Percentiles rank a stretch among this genome's conserved stretches.
Evolutionary conservation across 345 rosid species (phyloP).

Genomic region (Sisymbrium altissimum): DNA sequence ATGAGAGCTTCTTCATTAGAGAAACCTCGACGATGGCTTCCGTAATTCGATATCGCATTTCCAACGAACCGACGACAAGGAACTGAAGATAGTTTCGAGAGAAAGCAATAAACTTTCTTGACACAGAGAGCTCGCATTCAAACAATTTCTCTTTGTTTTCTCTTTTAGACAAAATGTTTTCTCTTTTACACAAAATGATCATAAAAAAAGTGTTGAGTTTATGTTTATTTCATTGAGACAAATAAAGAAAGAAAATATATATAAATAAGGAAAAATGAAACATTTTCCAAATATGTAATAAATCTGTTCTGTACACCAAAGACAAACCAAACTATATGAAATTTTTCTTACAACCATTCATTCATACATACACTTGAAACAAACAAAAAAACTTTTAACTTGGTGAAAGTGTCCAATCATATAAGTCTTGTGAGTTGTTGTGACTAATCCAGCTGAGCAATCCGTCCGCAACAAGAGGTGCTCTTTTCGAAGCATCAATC

Average conservation of each 20-base stretch:
- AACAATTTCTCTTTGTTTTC: background rate
- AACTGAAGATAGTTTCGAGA: slow-evolving; percentile 8
- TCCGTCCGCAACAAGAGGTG: background rate
- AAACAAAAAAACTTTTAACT: background rate
- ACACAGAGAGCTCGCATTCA: slow-evolving; percentile 38
- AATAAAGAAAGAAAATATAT: background rate
- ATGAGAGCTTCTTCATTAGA: slow-evolving; percentile 38
- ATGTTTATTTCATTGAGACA: background rate
- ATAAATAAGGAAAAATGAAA: background rate
- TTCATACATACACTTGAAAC: slow-evolving; percentile 12
- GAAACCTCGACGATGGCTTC: slow-evolving; percentile 21
- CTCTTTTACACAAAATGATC: background rate
- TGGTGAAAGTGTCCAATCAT: background rate
- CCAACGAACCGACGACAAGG: slow-evolving; percentile 13
- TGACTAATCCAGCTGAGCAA: background rate
- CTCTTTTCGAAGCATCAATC: slow-evolving; percentile 2
- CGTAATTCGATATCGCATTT: slow-evolving; percentile 3
- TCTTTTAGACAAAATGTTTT: background rate
- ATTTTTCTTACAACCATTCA: slow-evolving; percentile 8
- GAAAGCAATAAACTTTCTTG: slow-evolving; percentile 15
- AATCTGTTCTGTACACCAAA: slow-evolving; percentile 11
- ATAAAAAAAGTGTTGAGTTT: too few relatives aligned
- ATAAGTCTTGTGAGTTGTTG: background rate
- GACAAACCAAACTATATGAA: background rate
- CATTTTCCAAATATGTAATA: background rate